These are phyloP conservation scores for Penicillium manginii DNA, from an alignment of 495 filamentous ascomycete genomes.

Conservation along the genomic window DNA sequence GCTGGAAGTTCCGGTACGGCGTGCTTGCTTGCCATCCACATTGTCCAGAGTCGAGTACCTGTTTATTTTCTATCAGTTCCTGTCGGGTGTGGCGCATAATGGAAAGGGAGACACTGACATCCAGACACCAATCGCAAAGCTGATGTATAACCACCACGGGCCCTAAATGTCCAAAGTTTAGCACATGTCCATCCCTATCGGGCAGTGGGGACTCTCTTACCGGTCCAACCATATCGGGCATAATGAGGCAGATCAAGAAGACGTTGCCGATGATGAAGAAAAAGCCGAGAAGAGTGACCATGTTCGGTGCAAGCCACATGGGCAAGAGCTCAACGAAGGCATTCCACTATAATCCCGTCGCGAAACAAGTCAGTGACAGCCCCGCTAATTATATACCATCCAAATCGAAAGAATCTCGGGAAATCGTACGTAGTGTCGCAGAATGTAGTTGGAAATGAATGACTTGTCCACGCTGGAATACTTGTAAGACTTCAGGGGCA, in stretches of 20 bases:
- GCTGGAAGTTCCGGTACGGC: constrained; percentile 92
- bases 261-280: constrained; percentile 91
- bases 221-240: constrained; percentile 92
- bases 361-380: background rate
- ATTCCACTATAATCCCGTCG: constrained; percentile 76
- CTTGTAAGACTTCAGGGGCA: constrained; percentile 93
- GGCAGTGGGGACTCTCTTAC: constrained; percentile 51
- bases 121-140: constrained; percentile 91
- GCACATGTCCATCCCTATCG: constrained; percentile 4
- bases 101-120: constrained; percentile 57
- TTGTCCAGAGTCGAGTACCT: constrained; percentile 98
- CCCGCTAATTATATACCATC: background rate
- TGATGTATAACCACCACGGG: constrained; percentile 91
- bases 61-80: background rate
- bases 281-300: constrained; percentile 95
- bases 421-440: constrained; percentile 85
- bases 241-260: constrained; percentile 72
- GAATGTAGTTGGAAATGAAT: constrained; percentile 88
- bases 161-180: constrained; percentile 54
- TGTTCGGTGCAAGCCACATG: constrained; percentile 95
- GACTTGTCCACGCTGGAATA: constrained; percentile 98
- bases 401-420: background rate
- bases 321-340: constrained; percentile 90
- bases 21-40: constrained; percentile 95
- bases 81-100: background rate